These are phyloP conservation scores for Rosa lucieae DNA, from an alignment of 306 rosid species.

Conservation along the genomic window DNA sequence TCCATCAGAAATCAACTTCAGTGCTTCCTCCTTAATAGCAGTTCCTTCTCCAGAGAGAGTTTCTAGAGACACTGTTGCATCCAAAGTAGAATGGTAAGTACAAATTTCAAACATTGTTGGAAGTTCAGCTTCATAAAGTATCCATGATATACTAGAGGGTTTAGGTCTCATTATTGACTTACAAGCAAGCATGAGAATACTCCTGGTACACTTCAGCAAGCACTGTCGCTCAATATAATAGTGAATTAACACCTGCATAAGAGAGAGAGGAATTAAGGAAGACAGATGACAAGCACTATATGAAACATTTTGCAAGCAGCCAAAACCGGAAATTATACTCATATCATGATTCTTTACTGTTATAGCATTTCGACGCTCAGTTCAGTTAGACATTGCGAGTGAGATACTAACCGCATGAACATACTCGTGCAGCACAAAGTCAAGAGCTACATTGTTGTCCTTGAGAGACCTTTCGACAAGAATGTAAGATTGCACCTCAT, in stretches of 20 bases:
- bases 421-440: constrained; percentile 51
- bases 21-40: constrained; percentile 58
- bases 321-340: not conserved
- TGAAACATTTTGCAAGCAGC: not conserved
- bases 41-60: constrained; percentile 44
- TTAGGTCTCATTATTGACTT: constrained; percentile 37
- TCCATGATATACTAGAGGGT: not conserved
- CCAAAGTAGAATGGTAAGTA: constrained; percentile 31
- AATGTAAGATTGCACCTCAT: constrained; percentile 88
- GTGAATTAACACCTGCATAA: constrained; percentile 59
- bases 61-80: constrained; percentile 65
- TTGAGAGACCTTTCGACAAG: constrained; percentile 60
- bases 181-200: constrained; percentile 79
- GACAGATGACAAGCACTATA: constrained; percentile 10
- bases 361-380: not conserved
- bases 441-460: constrained; percentile 44
- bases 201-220: constrained; percentile 86
- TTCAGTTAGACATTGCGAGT: not conserved
- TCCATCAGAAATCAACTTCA: constrained; percentile 67
- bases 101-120: not conserved
- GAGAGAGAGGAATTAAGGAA: constrained; percentile 22
- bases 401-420: constrained; percentile 64
- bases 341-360: not conserved
- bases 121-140: constrained; percentile 20
- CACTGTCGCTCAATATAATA: constrained; percentile 91